Percentiles rank a stretch among this genome's conserved stretches.
Conservation (phyloP, 306 rosid genomes). For the Vigna trinervia region DNA sequence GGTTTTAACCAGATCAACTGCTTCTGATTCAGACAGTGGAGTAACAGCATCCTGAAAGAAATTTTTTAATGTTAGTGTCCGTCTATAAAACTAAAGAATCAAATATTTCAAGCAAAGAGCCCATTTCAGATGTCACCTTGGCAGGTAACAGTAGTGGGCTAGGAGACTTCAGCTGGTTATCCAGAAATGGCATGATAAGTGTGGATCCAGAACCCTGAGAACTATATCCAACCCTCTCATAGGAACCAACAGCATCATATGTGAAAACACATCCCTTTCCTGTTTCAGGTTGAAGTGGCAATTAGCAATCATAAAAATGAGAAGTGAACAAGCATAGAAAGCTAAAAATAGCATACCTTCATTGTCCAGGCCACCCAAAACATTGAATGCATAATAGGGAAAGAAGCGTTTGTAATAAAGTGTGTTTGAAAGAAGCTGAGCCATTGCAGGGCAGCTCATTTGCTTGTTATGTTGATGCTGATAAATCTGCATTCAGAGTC, state of each 20-base stretch:
- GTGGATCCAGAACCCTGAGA: slow-evolving; percentile 98
- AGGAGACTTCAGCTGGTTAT: slow-evolving; percentile 91
- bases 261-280: slow-evolving; percentile 99
- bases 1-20: slow-evolving; percentile 84
- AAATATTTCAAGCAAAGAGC: slow-evolving; percentile 32
- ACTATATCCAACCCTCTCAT: slow-evolving; percentile 97
- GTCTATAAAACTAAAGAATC: neutral
- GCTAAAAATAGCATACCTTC: slow-evolving; percentile 70
- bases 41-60: slow-evolving; percentile 84
- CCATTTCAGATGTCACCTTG: slow-evolving; percentile 52
- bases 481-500: slow-evolving; percentile 65
- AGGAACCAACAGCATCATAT: slow-evolving; percentile 99
- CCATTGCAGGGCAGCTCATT: slow-evolving; percentile 99
- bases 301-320: slow-evolving; percentile 12
- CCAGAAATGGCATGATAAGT: slow-evolving; percentile 87
- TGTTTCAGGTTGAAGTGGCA: slow-evolving; percentile 41
- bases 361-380: slow-evolving; percentile 91
- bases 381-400: slow-evolving; percentile 94
- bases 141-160: slow-evolving; percentile 93
- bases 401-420: slow-evolving; percentile 97
- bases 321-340: slow-evolving; percentile 36
- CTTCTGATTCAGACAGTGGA: slow-evolving; percentile 88
- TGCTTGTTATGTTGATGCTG: slow-evolving; percentile 98
- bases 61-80: slow-evolving; percentile 18
- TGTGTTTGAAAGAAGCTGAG: slow-evolving; percentile 92